Conservation (phyloP, 192 early-diverging fungal species). For the Haplosporangium gracile region DNA sequence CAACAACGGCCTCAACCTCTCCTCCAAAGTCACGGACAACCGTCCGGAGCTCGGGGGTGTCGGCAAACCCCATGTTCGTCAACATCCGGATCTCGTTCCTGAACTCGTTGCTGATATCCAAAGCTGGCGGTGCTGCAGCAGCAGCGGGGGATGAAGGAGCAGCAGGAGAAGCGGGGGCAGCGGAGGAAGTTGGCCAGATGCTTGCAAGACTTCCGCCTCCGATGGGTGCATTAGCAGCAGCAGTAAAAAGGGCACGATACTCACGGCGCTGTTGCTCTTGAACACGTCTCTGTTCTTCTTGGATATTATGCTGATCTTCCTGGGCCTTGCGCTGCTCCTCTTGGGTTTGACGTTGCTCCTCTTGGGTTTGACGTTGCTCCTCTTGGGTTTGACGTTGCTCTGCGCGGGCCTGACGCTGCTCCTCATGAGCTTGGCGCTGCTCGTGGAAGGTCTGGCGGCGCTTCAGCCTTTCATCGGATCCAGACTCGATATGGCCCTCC, state of each 20-base stretch:
- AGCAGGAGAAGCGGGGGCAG: background rate
- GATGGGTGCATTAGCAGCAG: background rate
- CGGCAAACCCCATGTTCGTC: constrained; percentile 42
- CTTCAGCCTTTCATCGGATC: constrained; percentile 29
- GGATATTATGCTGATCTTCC: background rate
- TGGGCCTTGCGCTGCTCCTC: constrained; percentile 24
- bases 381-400: constrained; percentile 16
- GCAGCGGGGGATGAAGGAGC: background rate
- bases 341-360: constrained; percentile 7
- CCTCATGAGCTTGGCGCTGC: constrained; percentile 18
- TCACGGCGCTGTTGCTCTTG: constrained; percentile 27
- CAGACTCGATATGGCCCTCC: constrained; percentile 21
- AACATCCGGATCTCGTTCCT: constrained; percentile 23
- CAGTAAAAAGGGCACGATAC: background rate
- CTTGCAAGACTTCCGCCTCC: constrained; percentile 41
- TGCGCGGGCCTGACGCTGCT: constrained; percentile 7
- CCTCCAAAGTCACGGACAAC: constrained; percentile 44
- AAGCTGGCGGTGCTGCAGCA: background rate
- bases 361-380: constrained; percentile 15
- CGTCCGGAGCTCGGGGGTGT: constrained; percentile 29
- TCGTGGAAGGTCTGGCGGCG: constrained; percentile 51
- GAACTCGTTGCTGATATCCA: constrained; percentile 16
- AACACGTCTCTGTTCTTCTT: constrained; percentile 9
- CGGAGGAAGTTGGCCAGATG: constrained; percentile 32
- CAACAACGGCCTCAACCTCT: constrained; percentile 44